phyloP scores from a whole-genome alignment of 2,329 filamentous ascomycete species.

The Geosmithia morbida region DNA sequence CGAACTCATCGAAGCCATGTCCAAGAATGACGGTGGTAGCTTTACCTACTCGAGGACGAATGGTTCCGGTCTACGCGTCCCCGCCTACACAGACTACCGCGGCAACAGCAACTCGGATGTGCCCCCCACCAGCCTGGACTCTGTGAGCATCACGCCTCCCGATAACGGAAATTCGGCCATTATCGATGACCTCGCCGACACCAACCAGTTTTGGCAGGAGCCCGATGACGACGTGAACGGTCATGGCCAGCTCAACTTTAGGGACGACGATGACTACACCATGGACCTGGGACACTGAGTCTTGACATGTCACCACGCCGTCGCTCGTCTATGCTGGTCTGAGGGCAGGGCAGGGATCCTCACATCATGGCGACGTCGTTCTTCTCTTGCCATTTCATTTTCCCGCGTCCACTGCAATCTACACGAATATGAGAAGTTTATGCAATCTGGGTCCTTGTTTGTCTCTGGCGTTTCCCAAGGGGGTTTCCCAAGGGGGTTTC shows the following conservation, averaged over 20 bases:
- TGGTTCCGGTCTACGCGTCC: conserved; percentile 78
- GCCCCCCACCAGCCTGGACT: conserved; percentile 23
- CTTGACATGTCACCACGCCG: neutral
- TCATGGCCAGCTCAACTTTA: conserved; percentile 57
- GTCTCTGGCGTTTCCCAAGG: neutral
- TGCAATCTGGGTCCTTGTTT: too few species aligned
- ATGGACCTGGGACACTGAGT: conserved; percentile 49
- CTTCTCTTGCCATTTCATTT: neutral
- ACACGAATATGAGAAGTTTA: neutral
- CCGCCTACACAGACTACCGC: conserved; percentile 82
- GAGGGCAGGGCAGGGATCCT: too few species aligned
- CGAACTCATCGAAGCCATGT: conserved; percentile 75
- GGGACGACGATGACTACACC: conserved; percentile 86
- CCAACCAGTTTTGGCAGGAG: conserved; percentile 49
- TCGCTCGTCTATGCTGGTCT: conserved; percentile 1
- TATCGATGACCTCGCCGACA: conserved; percentile 30
- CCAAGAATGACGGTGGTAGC: conserved; percentile 61
- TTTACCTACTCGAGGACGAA: conserved; percentile 75
- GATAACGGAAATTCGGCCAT: conserved; percentile 21
- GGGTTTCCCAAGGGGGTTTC: neutral
- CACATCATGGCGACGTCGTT: neutral
- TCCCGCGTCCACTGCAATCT: neutral
- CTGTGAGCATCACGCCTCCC: conserved; percentile 21
- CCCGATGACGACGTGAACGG: conserved; percentile 60
- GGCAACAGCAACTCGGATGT: conserved; percentile 38